A percentile compares a stretch with the other conserved stretches of the same genome.
phyloP scores from a whole-genome alignment of 345 rosid genomes.

The Hibiscus trionum region DNA sequence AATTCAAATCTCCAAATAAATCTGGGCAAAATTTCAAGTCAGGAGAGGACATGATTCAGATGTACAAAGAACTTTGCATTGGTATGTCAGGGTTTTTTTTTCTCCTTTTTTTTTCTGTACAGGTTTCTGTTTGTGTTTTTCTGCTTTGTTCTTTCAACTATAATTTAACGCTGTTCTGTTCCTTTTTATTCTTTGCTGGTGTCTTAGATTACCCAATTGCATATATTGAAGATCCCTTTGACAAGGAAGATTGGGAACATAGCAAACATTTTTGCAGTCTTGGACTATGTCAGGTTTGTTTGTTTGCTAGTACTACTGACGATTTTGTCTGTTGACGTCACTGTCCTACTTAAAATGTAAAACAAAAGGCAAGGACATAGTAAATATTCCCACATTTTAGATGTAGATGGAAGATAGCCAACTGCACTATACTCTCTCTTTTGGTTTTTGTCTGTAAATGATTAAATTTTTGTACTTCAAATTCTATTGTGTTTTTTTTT shows the following conservation, averaged over 20 bases:
- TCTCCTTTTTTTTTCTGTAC: background rate
- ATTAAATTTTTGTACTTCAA: background rate
- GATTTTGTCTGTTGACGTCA: background rate
- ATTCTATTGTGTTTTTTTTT: background rate
- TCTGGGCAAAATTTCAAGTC: slow-evolving; percentile 88
- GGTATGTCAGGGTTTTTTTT: slow-evolving; percentile 34
- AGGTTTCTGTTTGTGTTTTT: slow-evolving; percentile 2
- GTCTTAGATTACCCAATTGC: slow-evolving; percentile 69
- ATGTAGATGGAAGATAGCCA: too few relatives aligned
- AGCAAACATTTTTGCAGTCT: slow-evolving; percentile 59
- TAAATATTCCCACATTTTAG: background rate
- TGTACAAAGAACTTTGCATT: slow-evolving; percentile 74
- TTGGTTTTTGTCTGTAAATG: background rate
- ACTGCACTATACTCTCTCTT: too few relatives aligned
- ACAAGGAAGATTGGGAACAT: slow-evolving; percentile 98
- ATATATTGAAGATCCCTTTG: slow-evolving; percentile 95
- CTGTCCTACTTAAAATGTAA: background rate
- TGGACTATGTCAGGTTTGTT: slow-evolving; percentile 86
- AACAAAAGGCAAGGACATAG: background rate
- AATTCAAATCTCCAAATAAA: slow-evolving; percentile 54
- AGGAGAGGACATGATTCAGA: slow-evolving; percentile 86
- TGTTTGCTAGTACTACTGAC: background rate
- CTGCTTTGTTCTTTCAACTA: slow-evolving; percentile 5
- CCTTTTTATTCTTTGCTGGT: slow-evolving; percentile 17
- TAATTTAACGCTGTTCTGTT: slow-evolving; percentile 5